Evolutionary conservation across 768 basidiomycete species (phyloP).

Genomic region (Rhizopogon rudus): DNA sequence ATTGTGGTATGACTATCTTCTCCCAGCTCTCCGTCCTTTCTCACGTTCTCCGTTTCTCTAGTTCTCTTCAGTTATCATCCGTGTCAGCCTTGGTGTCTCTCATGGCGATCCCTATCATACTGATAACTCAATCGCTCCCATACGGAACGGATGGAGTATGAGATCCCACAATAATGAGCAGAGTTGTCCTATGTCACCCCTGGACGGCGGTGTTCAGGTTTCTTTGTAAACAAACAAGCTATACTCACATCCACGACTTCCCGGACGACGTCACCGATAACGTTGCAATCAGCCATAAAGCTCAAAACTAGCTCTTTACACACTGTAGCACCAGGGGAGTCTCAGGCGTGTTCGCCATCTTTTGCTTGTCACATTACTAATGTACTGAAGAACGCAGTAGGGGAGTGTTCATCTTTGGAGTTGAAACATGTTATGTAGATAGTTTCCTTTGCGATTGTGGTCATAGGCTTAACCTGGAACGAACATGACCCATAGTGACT

Average conservation of each 20-base stretch:
- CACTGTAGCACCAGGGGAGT: neutral
- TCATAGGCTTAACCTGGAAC: neutral
- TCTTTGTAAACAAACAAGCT: slow-evolving; percentile 1
- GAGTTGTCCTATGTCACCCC: neutral
- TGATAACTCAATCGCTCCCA: neutral
- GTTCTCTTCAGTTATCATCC: slow-evolving; percentile 21
- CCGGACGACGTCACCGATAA: neutral
- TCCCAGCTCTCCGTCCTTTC: neutral
- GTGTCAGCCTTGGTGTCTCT: slow-evolving; percentile 13
- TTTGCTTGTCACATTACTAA: too few species aligned
- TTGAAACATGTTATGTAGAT: too few species aligned
- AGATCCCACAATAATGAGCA: neutral
- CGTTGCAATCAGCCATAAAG: neutral
- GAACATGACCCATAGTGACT: slow-evolving; percentile 4
- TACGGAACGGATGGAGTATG: neutral
- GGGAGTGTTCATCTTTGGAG: neutral
- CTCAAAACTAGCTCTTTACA: neutral
- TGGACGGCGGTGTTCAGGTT: slow-evolving; percentile 4
- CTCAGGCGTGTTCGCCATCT: too few species aligned
- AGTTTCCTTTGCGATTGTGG: too few species aligned
- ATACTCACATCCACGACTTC: slow-evolving; percentile 3
- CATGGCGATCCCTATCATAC: slow-evolving; percentile 4
- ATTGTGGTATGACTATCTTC: slow-evolving; percentile 11
- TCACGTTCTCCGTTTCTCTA: neutral
- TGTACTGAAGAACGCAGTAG: neutral